A percentile compares a stretch with the other conserved stretches of the same genome.
These are phyloP conservation scores for Aspergillus pseudoviridinutans DNA, from an alignment of 2,329 filamentous ascomycete genomes.

Conservation along the genomic window DNA sequence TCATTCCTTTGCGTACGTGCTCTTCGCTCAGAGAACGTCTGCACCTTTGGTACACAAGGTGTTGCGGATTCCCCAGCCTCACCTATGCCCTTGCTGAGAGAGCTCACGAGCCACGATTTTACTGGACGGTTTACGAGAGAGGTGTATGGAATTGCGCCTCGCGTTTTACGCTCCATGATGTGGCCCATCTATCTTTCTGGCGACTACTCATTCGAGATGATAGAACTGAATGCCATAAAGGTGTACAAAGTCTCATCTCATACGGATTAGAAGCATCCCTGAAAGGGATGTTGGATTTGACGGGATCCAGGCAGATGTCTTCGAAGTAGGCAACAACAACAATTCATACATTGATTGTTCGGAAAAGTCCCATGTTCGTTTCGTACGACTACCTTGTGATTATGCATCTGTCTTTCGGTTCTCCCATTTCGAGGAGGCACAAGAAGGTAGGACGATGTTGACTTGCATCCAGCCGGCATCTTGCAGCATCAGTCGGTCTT, in stretches of 20 bases:
- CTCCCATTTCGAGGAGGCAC: neutral
- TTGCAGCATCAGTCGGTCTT: neutral
- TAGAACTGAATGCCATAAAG: neutral
- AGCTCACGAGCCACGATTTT: neutral
- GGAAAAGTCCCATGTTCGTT: neutral
- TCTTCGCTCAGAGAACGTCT: neutral
- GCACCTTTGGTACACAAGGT: neutral
- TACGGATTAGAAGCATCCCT: neutral
- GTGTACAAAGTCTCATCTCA: neutral
- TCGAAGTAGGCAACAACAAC: neutral
- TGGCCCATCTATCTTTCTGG: neutral
- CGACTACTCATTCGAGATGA: neutral
- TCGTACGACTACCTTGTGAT: neutral
- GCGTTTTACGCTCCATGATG: neutral
- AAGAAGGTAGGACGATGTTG: neutral
- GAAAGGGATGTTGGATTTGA: neutral
- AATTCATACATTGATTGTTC: neutral
- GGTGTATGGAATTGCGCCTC: neutral
- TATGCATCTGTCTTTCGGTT: neutral
- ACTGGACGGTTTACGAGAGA: constrained; percentile 4
- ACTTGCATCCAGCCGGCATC: neutral
- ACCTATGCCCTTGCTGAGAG: neutral
- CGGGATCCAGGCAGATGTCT: neutral
- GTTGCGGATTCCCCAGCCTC: neutral
- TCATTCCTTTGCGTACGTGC: neutral